Conservation (phyloP, 2,329 filamentous ascomycete genomes). For the Colletotrichum truncatum region DNA sequence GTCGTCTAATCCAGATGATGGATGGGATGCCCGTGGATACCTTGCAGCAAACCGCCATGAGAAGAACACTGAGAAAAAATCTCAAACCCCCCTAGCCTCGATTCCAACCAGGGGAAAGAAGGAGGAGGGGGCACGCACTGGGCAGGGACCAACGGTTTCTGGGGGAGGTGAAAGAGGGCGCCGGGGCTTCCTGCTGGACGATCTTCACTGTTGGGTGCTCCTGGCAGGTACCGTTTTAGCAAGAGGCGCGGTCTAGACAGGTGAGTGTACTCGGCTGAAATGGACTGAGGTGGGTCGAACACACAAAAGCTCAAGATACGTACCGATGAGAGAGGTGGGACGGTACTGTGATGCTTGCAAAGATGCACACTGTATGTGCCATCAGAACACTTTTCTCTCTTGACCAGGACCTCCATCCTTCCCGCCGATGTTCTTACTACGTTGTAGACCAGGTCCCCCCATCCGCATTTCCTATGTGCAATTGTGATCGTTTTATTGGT, state of each 20-base stretch:
- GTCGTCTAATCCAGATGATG: constrained; percentile 3
- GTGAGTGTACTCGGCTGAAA: too few relatives aligned
- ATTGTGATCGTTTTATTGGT: not conserved
- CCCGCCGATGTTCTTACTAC: not conserved
- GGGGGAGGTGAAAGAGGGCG: constrained; percentile 7
- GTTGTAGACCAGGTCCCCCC: not conserved
- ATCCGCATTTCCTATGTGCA: not conserved
- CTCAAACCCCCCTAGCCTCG: constrained; percentile 23
- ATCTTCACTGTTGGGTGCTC: not conserved
- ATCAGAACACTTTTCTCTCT: not conserved
- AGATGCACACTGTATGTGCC: not conserved
- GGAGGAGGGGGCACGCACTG: too few relatives aligned
- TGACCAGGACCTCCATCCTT: not conserved
- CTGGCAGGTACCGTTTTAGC: not conserved
- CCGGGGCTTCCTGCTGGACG: not conserved
- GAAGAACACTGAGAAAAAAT: constrained; percentile 2
- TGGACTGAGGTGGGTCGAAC: not conserved
- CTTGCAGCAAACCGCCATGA: constrained; percentile 8
- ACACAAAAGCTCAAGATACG: not conserved
- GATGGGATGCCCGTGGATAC: too few relatives aligned
- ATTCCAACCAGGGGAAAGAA: not conserved
- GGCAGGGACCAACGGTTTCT: constrained; percentile 18
- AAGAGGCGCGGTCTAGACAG: not conserved
- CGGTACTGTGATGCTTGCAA: not conserved
- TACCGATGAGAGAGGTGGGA: not conserved